Conservation (phyloP, 176 grass and related monocot genomes). For the Carex littledalei region DNA sequence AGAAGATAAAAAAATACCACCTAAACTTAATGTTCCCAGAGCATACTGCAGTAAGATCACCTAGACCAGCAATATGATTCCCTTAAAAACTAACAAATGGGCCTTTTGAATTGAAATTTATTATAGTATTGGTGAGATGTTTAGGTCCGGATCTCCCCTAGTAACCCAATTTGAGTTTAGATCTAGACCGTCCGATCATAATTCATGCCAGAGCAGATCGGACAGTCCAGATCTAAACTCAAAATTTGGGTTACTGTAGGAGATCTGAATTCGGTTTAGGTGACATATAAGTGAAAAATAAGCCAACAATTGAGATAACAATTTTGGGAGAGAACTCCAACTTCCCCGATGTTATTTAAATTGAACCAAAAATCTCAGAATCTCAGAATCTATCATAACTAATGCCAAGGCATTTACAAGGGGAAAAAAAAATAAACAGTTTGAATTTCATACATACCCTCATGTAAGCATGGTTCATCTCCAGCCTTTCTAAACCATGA, state of each 20-base stretch:
- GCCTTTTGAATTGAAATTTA: not conserved
- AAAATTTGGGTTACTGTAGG: too few relatives aligned
- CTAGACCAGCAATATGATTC: not conserved
- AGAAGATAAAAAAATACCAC: not conserved
- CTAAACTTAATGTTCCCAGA: not conserved
- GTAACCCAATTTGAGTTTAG: too few relatives aligned
- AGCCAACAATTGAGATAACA: not conserved
- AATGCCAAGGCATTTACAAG: not conserved
- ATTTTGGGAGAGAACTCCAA: not conserved
- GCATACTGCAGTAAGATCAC: not conserved
- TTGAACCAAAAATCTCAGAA: not conserved
- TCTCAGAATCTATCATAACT: not conserved
- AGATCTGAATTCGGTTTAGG: not conserved
- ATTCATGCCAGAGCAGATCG: too few relatives aligned
- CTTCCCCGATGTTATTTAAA: not conserved
- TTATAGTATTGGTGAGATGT: not conserved
- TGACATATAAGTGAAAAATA: not conserved
- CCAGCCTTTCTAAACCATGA: too few relatives aligned
- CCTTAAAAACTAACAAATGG: not conserved
- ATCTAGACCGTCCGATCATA: not conserved
- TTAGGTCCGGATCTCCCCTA: not conserved
- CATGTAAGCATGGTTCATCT: constrained; percentile 6
- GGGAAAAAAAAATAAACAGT: not conserved
- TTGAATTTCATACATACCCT: not conserved
- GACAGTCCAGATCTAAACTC: too few relatives aligned